A percentile compares a stretch with the other conserved stretches of the same genome.
Evolutionary conservation across 352 stramenopile species (phyloP).

Genomic region (Globisporangium recalcitrans): DNA sequence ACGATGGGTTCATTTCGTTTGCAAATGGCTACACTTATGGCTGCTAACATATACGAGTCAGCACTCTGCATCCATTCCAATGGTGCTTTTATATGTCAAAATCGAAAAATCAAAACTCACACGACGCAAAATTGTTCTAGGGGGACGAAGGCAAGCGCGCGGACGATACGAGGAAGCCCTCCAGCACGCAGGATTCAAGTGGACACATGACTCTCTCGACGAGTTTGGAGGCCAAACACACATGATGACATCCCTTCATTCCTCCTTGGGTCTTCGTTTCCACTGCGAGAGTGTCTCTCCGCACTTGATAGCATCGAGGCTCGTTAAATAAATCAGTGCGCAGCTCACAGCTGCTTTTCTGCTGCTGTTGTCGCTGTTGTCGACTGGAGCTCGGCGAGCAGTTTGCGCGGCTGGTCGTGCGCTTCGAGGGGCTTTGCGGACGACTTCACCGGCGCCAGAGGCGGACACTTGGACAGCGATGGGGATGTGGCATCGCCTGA

Average conservation of each 20-base stretch:
- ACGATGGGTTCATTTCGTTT: background rate
- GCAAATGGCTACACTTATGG: background rate
- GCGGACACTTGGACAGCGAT: slow-evolving; percentile 7
- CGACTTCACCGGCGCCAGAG: slow-evolving; percentile 6
- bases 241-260: no score
- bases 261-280: background rate
- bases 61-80: background rate
- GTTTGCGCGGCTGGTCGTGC: slow-evolving; percentile 9
- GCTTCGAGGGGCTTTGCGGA: background rate
- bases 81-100: no score
- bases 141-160: no score
- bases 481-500: background rate
- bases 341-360: background rate
- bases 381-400: slow-evolving; percentile 17
- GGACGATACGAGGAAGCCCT: no score
- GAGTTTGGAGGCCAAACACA: no score
- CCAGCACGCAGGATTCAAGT: no score
- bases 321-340: slow-evolving; percentile 14
- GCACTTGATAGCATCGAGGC: no score
- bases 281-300: background rate
- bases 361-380: background rate
- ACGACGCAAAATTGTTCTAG: no score
- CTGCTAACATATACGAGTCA: background rate
- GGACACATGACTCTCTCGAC: no score
- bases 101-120: no score